Evolutionary conservation across 176 grass and related monocot genomes (phyloP).

Genomic region (Stipa capillata): DNA sequence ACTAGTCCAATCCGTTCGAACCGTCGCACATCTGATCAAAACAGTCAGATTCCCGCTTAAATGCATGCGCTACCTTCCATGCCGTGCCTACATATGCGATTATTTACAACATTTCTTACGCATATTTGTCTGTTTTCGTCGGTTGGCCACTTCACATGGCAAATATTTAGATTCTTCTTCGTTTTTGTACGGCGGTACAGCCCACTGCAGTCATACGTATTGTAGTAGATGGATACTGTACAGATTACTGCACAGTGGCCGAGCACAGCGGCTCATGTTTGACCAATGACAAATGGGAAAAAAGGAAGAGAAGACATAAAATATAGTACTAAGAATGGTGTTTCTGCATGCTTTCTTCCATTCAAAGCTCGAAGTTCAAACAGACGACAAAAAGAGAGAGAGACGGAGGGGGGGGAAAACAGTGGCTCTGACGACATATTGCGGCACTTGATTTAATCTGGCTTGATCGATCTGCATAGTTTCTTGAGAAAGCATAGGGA

Average conservation of each 20-base stretch:
- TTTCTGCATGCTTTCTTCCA: neutral
- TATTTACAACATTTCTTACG: neutral
- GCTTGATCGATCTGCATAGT: constrained; percentile 2
- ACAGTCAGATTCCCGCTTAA: constrained; percentile 25
- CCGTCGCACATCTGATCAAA: constrained; percentile 14
- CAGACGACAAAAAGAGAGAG: neutral
- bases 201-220: neutral
- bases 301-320: neutral
- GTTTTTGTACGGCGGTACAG: neutral
- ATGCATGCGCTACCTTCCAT: constrained; percentile 4
- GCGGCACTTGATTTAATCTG: neutral
- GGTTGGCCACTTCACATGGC: neutral
- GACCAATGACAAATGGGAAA: neutral
- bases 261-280: neutral
- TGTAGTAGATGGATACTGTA: too few species aligned
- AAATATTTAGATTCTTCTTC: neutral
- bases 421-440: neutral
- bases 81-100: neutral
- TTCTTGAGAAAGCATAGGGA: constrained; percentile 36
- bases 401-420: neutral
- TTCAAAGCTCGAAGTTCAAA: neutral
- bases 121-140: neutral
- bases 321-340: neutral
- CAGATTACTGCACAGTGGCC: neutral
- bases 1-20: constrained; percentile 25